phyloP scores from a whole-genome alignment of 768 basidiomycete genomes.

The Panellus pusillus region DNA sequence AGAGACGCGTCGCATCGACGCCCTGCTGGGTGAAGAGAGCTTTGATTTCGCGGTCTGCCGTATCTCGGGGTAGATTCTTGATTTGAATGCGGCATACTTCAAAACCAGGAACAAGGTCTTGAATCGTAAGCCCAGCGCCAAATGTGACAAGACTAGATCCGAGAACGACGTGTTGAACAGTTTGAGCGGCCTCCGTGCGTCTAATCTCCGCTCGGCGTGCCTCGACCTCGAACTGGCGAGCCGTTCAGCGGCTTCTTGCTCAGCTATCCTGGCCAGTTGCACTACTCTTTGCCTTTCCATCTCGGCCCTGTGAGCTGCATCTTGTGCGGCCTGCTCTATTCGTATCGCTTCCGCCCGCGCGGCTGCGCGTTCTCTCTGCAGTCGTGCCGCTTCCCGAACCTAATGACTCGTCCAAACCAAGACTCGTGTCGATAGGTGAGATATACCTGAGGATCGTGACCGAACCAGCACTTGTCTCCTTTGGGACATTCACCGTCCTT shows the following conservation, averaged over 20 bases:
- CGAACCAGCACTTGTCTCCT: slow-evolving; percentile 35
- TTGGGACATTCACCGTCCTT: slow-evolving; percentile 37
- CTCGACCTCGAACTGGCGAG: slow-evolving; percentile 21
- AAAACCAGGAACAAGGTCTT: slow-evolving; percentile 47
- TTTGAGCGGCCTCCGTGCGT: slow-evolving; percentile 42
- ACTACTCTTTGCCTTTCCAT: slow-evolving; percentile 7
- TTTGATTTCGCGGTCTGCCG: slow-evolving; percentile 39
- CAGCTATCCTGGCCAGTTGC: slow-evolving; percentile 12
- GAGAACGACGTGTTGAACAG: slow-evolving; percentile 43
- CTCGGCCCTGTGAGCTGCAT: slow-evolving; percentile 9
- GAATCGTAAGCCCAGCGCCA: slow-evolving; percentile 49
- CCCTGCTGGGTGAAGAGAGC: slow-evolving; percentile 46
- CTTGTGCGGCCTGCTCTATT: slow-evolving; percentile 2
- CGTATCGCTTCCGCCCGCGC: slow-evolving; percentile 10
- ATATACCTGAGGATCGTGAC: slow-evolving; percentile 35
- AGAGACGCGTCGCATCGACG: slow-evolving; percentile 33
- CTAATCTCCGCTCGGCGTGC: slow-evolving; percentile 23
- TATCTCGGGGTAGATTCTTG: slow-evolving; percentile 43
- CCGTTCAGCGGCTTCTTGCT: slow-evolving; percentile 23
- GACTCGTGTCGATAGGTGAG: neutral
- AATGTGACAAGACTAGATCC: slow-evolving; percentile 52
- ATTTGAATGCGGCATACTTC: slow-evolving; percentile 51
- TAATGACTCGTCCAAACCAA: neutral
- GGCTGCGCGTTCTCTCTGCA: slow-evolving; percentile 17
- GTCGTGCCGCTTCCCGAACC: slow-evolving; percentile 17